Conservation (phyloP, 2,329 filamentous ascomycete genomes). For the Fusarium zealandicum region DNA sequence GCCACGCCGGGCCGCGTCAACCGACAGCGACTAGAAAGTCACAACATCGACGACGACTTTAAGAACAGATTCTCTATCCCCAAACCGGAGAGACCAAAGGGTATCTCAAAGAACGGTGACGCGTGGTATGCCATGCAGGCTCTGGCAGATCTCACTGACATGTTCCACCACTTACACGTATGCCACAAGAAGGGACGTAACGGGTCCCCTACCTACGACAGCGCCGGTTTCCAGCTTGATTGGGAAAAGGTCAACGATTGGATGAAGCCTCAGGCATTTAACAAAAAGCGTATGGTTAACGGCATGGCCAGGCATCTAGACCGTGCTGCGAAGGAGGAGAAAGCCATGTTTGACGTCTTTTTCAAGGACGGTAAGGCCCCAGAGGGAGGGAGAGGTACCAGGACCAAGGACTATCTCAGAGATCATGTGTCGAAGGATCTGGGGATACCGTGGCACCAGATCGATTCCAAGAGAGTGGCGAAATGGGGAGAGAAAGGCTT, state of each 20-base stretch:
- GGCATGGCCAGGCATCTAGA: slow-evolving; percentile 11
- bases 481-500: slow-evolving; percentile 23
- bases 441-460: slow-evolving; percentile 24
- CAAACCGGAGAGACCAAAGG: not conserved
- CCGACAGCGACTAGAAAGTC: not conserved
- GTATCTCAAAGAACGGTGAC: not conserved
- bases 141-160: not conserved
- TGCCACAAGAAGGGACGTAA: slow-evolving; percentile 30
- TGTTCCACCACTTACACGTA: slow-evolving; percentile 17
- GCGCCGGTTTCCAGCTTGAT: slow-evolving; percentile 28
- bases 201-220: slow-evolving; percentile 26
- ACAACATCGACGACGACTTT: slow-evolving; percentile 18
- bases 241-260: slow-evolving; percentile 21
- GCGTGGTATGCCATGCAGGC: not conserved
- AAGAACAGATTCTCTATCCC: slow-evolving; percentile 17
- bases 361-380: slow-evolving; percentile 17
- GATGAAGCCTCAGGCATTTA: slow-evolving; percentile 27
- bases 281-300: slow-evolving; percentile 10
- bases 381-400: rapidly evolving
- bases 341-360: slow-evolving; percentile 3
- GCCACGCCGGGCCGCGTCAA: slow-evolving; percentile 23
- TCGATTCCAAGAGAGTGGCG: slow-evolving; percentile 2
- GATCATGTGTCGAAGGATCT: slow-evolving; percentile 33
- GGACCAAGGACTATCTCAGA: slow-evolving; percentile 4
- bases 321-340: not conserved